Conservation (phyloP, 768 basidiomycete species). For the Auricularia cornea region DNA sequence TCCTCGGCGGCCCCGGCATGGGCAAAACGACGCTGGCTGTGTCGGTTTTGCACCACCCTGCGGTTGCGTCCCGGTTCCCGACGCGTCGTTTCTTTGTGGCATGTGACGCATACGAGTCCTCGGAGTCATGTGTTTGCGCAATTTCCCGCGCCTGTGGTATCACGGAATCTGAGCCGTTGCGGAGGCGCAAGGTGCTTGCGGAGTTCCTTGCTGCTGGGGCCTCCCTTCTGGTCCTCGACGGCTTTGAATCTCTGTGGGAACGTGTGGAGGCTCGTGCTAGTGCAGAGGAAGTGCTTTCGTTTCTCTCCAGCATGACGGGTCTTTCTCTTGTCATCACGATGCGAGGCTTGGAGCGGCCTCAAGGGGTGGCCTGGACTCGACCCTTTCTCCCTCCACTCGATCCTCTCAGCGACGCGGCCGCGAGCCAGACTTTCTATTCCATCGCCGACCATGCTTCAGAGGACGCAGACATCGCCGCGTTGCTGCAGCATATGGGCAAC, state of each 20-base stretch:
- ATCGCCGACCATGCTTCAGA: background rate
- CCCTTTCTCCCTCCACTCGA: background rate
- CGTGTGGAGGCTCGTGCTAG: background rate
- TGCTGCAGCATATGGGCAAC: background rate
- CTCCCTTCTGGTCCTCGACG: background rate
- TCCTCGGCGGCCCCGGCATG: constrained; percentile 27
- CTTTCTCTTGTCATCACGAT: background rate
- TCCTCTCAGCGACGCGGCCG: background rate
- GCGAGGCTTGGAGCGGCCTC: background rate
- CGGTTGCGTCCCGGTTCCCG: constrained; percentile 17
- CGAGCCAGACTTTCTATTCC: background rate
- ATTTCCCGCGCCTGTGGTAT: background rate
- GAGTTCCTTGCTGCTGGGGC: constrained; percentile 9
- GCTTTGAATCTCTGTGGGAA: background rate
- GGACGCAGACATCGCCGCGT: background rate
- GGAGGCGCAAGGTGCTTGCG: background rate
- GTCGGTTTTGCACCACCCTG: constrained; percentile 20
- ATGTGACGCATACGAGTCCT: constrained; percentile 18
- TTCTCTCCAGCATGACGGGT: background rate
- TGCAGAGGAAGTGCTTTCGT: background rate
- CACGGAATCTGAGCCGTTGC: background rate
- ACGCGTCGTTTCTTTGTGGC: constrained; percentile 24
- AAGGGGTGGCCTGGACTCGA: background rate
- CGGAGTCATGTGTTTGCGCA: background rate
- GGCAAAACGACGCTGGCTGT: constrained; percentile 33